These are phyloP conservation scores for Hypoxylon crocopeplum DNA, from an alignment of 495 filamentous ascomycete genomes.

Conservation along the genomic window DNA sequence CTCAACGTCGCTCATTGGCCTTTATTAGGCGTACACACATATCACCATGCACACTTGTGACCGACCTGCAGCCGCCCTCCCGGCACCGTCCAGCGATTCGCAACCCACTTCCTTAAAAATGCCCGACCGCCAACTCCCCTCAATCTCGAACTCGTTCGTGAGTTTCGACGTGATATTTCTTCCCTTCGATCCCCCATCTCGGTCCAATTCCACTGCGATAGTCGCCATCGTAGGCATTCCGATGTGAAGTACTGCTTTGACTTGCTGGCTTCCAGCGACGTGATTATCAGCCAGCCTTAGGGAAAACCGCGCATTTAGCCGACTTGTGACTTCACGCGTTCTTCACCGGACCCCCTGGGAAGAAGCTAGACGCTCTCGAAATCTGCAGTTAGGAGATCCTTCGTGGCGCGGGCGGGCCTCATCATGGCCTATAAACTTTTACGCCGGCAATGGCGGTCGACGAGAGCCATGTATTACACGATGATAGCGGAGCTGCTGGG, in stretches of 20 bases:
- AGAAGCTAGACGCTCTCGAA: slow-evolving; percentile 18
- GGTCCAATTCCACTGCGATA: slow-evolving; percentile 12
- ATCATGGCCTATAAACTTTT: slow-evolving; percentile 52
- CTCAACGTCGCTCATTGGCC: slow-evolving; percentile 39
- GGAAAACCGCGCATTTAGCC: slow-evolving; percentile 31
- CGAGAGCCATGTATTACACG: slow-evolving; percentile 67
- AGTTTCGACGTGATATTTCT: slow-evolving; percentile 23
- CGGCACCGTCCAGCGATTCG: no score
- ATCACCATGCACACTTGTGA: slow-evolving; percentile 42
- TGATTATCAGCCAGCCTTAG: slow-evolving; percentile 14
- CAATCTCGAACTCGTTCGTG: slow-evolving; percentile 29
- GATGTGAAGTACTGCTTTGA: slow-evolving; percentile 30
- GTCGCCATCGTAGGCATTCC: slow-evolving; percentile 33
- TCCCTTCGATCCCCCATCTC: neutral
- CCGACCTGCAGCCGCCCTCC: slow-evolving; percentile 37
- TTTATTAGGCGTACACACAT: slow-evolving; percentile 23
- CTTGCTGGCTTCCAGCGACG: slow-evolving; percentile 35
- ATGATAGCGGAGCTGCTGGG: slow-evolving; percentile 73
- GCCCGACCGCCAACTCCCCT: slow-evolving; percentile 37
- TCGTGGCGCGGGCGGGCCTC: slow-evolving; percentile 27
- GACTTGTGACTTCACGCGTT: slow-evolving; percentile 9
- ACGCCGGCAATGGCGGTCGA: slow-evolving; percentile 68
- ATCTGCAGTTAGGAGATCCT: slow-evolving; percentile 14
- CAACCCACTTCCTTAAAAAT: slow-evolving; percentile 38
- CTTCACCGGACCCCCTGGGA: neutral